phyloP scores from a whole-genome alignment of 1,284 basidiomycete genomes.

The Trametes polyzona region DNA sequence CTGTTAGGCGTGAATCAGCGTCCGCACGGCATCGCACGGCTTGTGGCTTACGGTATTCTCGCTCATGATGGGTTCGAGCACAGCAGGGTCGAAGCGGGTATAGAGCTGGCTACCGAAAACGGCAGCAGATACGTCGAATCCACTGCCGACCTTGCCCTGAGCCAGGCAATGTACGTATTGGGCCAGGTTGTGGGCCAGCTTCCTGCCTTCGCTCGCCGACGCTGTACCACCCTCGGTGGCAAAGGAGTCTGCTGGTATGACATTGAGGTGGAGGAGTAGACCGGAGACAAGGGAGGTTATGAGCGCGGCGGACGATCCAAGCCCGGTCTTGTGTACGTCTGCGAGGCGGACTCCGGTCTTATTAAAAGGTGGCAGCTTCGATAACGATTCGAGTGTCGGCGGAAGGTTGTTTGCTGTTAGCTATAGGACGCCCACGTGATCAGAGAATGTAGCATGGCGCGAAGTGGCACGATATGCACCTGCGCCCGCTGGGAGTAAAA shows the following conservation, averaged over 20 bases:
- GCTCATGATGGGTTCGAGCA: constrained; percentile 74
- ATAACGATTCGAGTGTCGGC: constrained; percentile 62
- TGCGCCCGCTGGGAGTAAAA: constrained; percentile 95
- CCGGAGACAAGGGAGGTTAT: constrained; percentile 93
- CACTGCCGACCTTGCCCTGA: constrained; percentile 97
- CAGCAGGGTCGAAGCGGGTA: constrained; percentile 82
- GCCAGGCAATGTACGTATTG: constrained; percentile 97
- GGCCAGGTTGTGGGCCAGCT: constrained; percentile 88
- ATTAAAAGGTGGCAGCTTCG: constrained; percentile 73
- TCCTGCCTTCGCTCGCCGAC: constrained; percentile 48
- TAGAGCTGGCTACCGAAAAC: constrained; percentile 96
- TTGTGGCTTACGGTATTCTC: constrained; percentile 38
- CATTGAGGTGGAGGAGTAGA: constrained; percentile 78
- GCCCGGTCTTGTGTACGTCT: constrained; percentile 95
- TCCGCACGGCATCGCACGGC: background rate
- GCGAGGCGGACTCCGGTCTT: constrained; percentile 71
- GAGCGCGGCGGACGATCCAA: constrained; percentile 96
- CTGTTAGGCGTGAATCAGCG: background rate
- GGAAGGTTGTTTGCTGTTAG: constrained; percentile 64
- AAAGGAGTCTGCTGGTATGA: constrained; percentile 60
- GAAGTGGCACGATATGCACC: constrained; percentile 47
- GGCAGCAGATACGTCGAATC: constrained; percentile 95
- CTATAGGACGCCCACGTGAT: constrained; percentile 42
- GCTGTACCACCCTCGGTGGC: constrained; percentile 26
- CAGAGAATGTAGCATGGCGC: background rate